Evolutionary conservation across 306 rosid species (phyloP), one percentile per base, ranked within the genome.

Genomic region (Glycine latifolia): DNA sequence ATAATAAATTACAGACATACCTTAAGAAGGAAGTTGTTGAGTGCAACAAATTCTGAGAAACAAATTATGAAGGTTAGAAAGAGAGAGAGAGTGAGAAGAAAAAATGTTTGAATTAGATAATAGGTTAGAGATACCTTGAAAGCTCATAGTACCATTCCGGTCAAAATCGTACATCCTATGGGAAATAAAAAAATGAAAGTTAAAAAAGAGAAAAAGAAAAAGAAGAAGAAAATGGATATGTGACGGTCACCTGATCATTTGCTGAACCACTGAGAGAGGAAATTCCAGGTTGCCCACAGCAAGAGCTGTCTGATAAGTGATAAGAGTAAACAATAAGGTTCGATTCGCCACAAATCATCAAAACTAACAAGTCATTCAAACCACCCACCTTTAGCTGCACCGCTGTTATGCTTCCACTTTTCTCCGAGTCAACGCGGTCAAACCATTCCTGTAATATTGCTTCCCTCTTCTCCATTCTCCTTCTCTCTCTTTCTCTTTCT

Each of bases 91-190:
- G 76, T 5, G 47, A 43, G 31, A n/a, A 62, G 17, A 10, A 15
- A 10, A 43, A 73, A 71, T 33, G 59, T 46, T 17, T 46, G 5
- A 69, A 53, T 70, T 26, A 2, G 31, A 26, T 26, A 26, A 26
- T 26, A 26, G 31, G 31, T 26, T 26, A 26, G 31, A 26, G 31
- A 26, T 1, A 26, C 98, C 98, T 82, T 89, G 85, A 70, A 92
- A 94, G 84, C 90, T 92, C 98, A 94, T 94, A 4, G 92, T 91
- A 69, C 98, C 98, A 62, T 94, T 94, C 76, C 92, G 84, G 61
- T 94, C 97, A 76, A 94, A 94, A 85, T 94, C 98, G 76, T 92
- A 91, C 97, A 92, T 91, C 89, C 97, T 92, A 61, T 14, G 67
- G 31, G 43, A 5, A 14, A 26, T 7, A 26, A 26, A 26, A 26